Base-by-base conservation (phyloP, 2,329 filamentous ascomycete genomes). In the Trichoderma polysporum region DNA sequence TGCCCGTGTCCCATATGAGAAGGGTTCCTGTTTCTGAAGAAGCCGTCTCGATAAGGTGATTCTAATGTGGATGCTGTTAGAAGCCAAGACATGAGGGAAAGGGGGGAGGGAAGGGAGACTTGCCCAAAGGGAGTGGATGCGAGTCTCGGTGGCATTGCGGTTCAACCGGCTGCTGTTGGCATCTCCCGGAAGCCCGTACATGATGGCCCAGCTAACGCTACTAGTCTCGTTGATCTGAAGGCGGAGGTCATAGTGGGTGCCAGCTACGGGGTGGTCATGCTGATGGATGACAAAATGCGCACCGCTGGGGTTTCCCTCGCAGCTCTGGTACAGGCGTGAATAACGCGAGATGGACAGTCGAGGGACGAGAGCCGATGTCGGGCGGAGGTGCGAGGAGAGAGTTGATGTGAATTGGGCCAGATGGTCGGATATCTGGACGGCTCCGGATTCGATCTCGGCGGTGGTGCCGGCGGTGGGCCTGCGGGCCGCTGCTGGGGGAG, bases 271-370 rank as follows among this genome's bases (percentile, higher is more conserved):
- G 73, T 92, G 90, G 73, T 91, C 89, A 74, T 92, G 89, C 73
- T 92, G 89, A 74, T 92, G 89, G 41, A 92, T 83, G 60, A 92
- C 86, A 73, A 91, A 92, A 74, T 89, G 87, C 9, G 81, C 78
- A 19, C 82, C 82, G 17, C 65, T 50, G 3, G 67, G 47, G 52
- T 66, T 77, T 19, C 74, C 76, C 1, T 70, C 71, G 54, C 76
- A 76, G n/a, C 63, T 58, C 4, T 71, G 69, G 65, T 82, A 84
- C 8, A 84, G 76, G 9, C 71, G 68, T 3, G 72, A 69, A 70
- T 81, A 83, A 3, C 62, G 66, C 1, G 71, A 27, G 22, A 82
- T 71, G 17, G 79, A 66, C 4, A 83, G 73, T 53, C 69, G 76
- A 3, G 80, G 76, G 3, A 69, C 12, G 22, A 22, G 63, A 4